Percentiles rank a stretch among this genome's conserved stretches.
phyloP scores from a whole-genome alignment of 225 moss, liverwort and hornwort genomes.

The Pseudoscleropodium purum region DNA sequence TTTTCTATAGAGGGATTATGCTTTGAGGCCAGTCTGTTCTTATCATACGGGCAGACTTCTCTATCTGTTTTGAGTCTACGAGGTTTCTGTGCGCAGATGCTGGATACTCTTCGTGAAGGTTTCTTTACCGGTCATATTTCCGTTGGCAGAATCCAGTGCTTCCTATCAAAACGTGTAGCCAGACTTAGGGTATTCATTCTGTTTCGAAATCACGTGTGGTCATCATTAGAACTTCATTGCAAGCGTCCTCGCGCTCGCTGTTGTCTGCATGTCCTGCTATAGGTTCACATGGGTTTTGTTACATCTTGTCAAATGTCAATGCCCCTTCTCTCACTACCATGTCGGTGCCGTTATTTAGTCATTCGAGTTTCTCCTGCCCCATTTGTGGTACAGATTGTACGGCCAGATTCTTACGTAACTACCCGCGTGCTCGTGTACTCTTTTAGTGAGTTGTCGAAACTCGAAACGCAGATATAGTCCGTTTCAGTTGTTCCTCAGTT shows the following conservation, averaged over 20 bases:
- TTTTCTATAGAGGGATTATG: background rate
- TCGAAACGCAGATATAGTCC: background rate
- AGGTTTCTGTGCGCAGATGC: background rate
- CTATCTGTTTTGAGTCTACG: background rate
- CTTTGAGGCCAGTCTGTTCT: background rate
- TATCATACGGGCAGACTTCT: background rate
- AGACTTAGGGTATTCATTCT: background rate
- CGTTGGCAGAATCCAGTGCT: background rate
- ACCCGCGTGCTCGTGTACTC: background rate
- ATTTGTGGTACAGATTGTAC: conserved; percentile 8
- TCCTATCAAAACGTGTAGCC: background rate
- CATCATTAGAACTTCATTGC: background rate
- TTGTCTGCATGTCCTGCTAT: background rate
- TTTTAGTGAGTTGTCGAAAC: background rate
- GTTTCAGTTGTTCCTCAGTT: background rate
- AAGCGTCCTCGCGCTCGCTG: background rate
- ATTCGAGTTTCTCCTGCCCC: background rate
- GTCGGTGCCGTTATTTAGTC: background rate
- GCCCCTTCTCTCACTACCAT: background rate
- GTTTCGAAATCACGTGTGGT: background rate
- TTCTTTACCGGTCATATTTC: background rate
- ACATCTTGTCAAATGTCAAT: background rate
- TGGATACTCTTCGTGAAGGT: background rate
- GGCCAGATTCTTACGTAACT: conserved; percentile 9
- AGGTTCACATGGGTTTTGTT: background rate